Base-by-base conservation (phyloP, 495 filamentous ascomycete species). In the Aspergillus leporis region DNA sequence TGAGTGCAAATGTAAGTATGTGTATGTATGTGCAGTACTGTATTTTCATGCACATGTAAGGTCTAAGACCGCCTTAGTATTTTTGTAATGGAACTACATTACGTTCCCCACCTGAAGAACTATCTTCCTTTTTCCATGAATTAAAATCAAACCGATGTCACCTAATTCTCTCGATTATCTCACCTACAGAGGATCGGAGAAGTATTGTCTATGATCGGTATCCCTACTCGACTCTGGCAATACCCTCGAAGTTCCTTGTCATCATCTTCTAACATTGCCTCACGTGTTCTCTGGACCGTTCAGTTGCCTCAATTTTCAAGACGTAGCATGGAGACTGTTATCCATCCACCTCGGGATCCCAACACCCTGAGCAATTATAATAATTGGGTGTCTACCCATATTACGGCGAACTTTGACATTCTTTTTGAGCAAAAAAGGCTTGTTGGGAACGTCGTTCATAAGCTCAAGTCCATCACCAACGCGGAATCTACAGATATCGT, bases 331-430 rank as follows among this genome's bases (percentile, higher is more conserved):
- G 73, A 78, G 51, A 77, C 73, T 52, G 77, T 67, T 51, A 87
- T 84, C 75, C 75, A 80, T 32, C 65, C 81, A n/a, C 66, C 73
- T 56, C 83, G 89, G 65, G 93, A 98, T 72, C 93, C 93, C 14
- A 96, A 93, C 69, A 96, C 93, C 25, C 78, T 94, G 18, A 89
- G 90, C 67, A 98, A 98, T 74, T 95, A 97, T 74, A 84, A 89
- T 70, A 83, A 86, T 48, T 96, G 90, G 82, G 71, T 80, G 21
- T 96, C 91, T 22, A 89, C 81, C 60, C 90, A 97, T 72, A 91
- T 90, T 12, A 85, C 81, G 12, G 88, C 89, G 40, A 85, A 89
- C 69, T 81, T 97, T 58, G 84, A 82, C 48, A 87, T 98, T 60
- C 84, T 93, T 58, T 98, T 97, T 68, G 82, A 87, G 51, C 81